These are phyloP conservation scores for Sextonia rubra DNA, from an alignment of 164 flowering plant genomes.

Conservation along the genomic window DNA sequence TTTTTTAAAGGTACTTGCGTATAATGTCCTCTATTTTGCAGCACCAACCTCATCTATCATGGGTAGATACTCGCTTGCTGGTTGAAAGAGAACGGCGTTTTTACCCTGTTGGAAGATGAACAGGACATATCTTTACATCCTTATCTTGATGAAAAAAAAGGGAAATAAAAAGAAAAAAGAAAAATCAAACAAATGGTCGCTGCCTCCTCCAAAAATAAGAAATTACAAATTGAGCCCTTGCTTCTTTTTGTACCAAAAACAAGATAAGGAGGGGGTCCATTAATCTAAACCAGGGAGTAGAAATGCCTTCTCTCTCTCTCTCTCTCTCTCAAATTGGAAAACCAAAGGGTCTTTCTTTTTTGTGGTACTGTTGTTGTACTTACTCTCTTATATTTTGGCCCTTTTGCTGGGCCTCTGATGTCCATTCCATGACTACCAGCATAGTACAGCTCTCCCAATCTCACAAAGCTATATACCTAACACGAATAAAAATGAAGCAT, in stretches of 20 bases:
- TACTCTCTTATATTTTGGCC: slow-evolving; percentile 33
- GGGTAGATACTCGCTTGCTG: slow-evolving; percentile 16
- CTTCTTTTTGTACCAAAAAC: background rate
- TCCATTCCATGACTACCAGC: slow-evolving; percentile 98
- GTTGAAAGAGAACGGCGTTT: slow-evolving; percentile 14
- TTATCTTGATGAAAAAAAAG: no score
- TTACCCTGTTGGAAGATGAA: slow-evolving; percentile 5
- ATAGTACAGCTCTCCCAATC: slow-evolving; percentile 62
- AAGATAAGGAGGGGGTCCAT: background rate
- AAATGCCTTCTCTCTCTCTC: background rate
- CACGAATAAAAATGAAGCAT: background rate
- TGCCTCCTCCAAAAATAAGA: no score
- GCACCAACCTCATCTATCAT: slow-evolving; percentile 17
- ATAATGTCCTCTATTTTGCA: background rate
- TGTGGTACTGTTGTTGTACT: slow-evolving; percentile 3
- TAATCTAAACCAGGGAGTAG: background rate
- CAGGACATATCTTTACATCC: background rate
- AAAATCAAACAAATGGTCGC: no score
- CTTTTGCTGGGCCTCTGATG: slow-evolving; percentile 67
- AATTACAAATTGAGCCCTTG: no score
- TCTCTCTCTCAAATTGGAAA: background rate
- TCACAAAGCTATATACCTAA: slow-evolving; percentile 70
- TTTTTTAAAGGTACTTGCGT: no score
- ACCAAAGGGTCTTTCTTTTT: no score
- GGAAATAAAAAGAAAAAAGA: no score